Percentiles rank a stretch among this genome's conserved stretches.
Evolutionary conservation across 805 yeast genomes (phyloP).

Genomic region (Kuraishia cidri): DNA sequence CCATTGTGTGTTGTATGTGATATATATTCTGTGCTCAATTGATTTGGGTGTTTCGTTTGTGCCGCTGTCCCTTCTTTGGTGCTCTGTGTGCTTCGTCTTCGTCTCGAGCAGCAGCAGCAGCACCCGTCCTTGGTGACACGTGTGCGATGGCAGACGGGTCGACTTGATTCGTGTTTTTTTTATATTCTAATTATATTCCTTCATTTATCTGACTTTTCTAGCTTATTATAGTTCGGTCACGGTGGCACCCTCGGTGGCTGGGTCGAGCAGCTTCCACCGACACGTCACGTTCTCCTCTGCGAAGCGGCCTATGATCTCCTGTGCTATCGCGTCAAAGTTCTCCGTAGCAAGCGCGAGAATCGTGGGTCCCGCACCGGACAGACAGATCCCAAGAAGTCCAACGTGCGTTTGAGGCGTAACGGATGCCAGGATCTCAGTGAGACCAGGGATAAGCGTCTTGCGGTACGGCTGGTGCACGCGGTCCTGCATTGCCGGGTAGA

Average conservation of each 20-base stretch:
- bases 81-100: too few species aligned
- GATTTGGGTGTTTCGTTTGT: too few species aligned
- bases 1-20: slow-evolving; percentile 5
- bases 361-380: slow-evolving; percentile 98
- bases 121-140: too few species aligned
- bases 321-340: slow-evolving; percentile 77
- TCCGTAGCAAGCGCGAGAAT: slow-evolving; percentile 88
- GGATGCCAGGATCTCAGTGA: slow-evolving; percentile 66
- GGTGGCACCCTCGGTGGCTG: slow-evolving; percentile 82
- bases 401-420: slow-evolving; percentile 78
- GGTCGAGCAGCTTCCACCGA: slow-evolving; percentile 74
- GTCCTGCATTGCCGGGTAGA: slow-evolving; percentile 95
- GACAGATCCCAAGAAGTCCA: slow-evolving; percentile 87
- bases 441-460: slow-evolving; percentile 84
- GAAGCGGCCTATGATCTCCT: slow-evolving; percentile 64
- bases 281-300: slow-evolving; percentile 57
- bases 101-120: too few species aligned
- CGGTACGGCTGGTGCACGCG: slow-evolving; percentile 97
- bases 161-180: too few species aligned
- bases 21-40: too few species aligned
- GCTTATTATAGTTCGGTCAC: slow-evolving; percentile 26
- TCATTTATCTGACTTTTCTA: too few species aligned
- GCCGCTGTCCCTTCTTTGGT: too few species aligned
- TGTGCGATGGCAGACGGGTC: too few species aligned
- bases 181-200: too few species aligned